Evolutionary conservation across 2,329 filamentous ascomycete genomes (phyloP), one percentile per base, ranked within the genome.

Genomic region (Cryoendolithus antarcticus): DNA sequence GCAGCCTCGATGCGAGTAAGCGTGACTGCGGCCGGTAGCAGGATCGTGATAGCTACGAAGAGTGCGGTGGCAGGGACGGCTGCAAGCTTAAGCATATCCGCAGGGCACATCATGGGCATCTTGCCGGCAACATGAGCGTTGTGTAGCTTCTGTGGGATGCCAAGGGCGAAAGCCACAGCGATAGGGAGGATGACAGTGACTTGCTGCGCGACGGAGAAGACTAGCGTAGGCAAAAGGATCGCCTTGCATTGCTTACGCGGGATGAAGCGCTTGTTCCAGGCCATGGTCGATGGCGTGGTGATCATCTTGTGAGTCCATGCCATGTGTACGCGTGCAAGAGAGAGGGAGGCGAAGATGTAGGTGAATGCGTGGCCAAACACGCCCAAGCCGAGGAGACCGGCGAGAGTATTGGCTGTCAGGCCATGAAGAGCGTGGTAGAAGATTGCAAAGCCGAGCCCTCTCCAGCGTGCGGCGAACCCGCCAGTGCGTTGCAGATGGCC

Each of bases 281-380:
- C 86, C 57, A 74, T 72, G 35, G 67, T 55, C 41, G 73, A 78
- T 4, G 77, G 75, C 38, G 75, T 69, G 2, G 84, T 79, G 55
- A 95, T 86, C 57, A 93, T 75, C 52, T 83, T 79, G 57, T 94
- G 86, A 3, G 86, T 83, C 86, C 86, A 94, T 38, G 76, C 72
- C 49, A 88, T 74, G 57, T 76, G 73, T 43, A 89, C 60, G 53
- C 81, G 81, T 30, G 80, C 73, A 27, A 83, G 66, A 13, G 72
- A 59, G 15, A 89, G 59, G 37, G 73, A 69, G 19, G 75, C 67
- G 32, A 81, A 41, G 36, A 80, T 68, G 38, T 69, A 69, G 39
- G 67, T 65, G 39, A 82, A 30, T 19, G 64, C 56, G 52, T 62
- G 47, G 47, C 63, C 54, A 31, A 54, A 37, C 39, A 78, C 48